Evolutionary conservation across 148 eudicot genomes (phyloP).

Genomic region (Vaccinium corymbosum): DNA sequence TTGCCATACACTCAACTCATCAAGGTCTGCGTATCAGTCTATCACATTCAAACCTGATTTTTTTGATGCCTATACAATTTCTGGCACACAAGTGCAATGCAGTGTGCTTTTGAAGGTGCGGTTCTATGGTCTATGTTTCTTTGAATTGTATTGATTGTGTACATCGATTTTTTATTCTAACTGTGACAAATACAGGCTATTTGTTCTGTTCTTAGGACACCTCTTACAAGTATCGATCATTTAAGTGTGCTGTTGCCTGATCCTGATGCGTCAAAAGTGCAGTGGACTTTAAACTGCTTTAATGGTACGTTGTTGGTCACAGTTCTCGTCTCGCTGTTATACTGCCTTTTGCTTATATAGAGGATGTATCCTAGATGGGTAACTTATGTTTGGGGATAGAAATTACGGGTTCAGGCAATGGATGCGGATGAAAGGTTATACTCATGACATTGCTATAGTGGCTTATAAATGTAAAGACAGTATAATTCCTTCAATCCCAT

Average conservation of each 20-base stretch:
- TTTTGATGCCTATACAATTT: conserved; percentile 61
- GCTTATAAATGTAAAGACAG: neutral
- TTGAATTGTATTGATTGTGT: neutral
- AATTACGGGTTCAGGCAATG: too few species aligned
- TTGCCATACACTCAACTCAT: conserved; percentile 75
- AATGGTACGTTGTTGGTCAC: conserved; percentile 44
- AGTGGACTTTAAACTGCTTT: conserved; percentile 76
- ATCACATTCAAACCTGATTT: conserved; percentile 74
- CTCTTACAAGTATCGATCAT: conserved; percentile 67
- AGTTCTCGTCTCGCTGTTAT: neutral
- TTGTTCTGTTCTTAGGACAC: conserved; percentile 91
- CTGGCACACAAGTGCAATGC: conserved; percentile 63
- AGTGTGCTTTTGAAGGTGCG: conserved; percentile 91
- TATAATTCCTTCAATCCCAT: neutral
- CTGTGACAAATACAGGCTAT: conserved; percentile 53
- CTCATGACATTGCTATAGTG: neutral
- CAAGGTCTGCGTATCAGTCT: conserved; percentile 87
- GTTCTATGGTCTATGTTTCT: neutral
- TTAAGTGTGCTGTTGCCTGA: conserved; percentile 54
- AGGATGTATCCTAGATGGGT: neutral
- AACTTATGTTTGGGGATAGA: neutral
- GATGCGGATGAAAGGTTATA: neutral
- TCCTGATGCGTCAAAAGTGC: conserved; percentile 76
- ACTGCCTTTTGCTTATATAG: neutral
- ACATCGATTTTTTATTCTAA: neutral